Percentiles rank a stretch among this genome's conserved stretches.
These are phyloP conservation scores for Cokeromyces recurvatus DNA, from an alignment of 371 early-diverging fungal genomes.

Conservation along the genomic window DNA sequence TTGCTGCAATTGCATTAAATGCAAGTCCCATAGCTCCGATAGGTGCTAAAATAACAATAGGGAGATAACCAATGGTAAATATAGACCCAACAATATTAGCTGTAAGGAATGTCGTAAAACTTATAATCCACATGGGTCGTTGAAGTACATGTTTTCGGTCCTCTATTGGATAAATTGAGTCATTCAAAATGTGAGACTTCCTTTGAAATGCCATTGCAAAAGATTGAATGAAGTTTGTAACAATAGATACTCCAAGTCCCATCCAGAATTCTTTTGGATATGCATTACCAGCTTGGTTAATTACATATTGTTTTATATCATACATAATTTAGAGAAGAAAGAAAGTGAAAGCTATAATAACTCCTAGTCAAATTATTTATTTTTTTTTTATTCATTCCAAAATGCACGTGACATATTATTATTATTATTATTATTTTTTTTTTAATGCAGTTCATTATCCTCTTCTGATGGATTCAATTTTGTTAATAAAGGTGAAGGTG, in stretches of 20 bases:
- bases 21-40: slow-evolving; percentile 75
- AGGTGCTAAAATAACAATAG: slow-evolving; percentile 82
- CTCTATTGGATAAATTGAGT: slow-evolving; percentile 49
- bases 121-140: slow-evolving; percentile 33
- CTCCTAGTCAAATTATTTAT: too few species aligned
- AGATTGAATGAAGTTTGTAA: slow-evolving; percentile 44
- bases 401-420: too few species aligned
- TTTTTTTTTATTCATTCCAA: too few species aligned
- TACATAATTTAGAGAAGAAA: too few species aligned
- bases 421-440: too few species aligned
- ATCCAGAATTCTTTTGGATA: slow-evolving; percentile 30
- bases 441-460: too few species aligned
- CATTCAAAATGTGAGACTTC: slow-evolving; percentile 62
- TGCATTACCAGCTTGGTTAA: background rate
- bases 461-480: too few species aligned
- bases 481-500: too few species aligned
- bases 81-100: slow-evolving; percentile 71
- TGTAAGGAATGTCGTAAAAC: slow-evolving; percentile 58
- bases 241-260: slow-evolving; percentile 36
- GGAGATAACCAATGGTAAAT: slow-evolving; percentile 74
- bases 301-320: too few species aligned
- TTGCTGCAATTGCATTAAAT: slow-evolving; percentile 76
- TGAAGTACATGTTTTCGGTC: slow-evolving; percentile 43
- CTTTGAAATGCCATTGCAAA: slow-evolving; percentile 72
- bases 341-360: too few species aligned